Evolutionary conservation across 2,329 filamentous ascomycete species (phyloP).

Genomic region (Diaporthe longicolla): DNA sequence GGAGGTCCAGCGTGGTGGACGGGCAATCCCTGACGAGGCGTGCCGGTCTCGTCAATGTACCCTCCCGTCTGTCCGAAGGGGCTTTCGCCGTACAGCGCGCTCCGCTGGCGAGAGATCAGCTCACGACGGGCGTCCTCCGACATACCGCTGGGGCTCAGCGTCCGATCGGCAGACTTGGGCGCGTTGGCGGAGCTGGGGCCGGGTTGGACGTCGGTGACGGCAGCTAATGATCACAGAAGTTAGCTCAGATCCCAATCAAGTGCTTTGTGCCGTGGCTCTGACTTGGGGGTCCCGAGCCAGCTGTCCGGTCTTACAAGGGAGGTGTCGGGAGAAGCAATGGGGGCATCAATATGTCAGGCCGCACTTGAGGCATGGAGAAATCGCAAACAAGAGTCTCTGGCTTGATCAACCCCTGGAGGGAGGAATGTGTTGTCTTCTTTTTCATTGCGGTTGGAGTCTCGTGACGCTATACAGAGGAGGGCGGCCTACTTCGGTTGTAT

Average conservation of each 20-base stretch:
- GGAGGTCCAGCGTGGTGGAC: conserved; percentile 73
- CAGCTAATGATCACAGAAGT: conserved; percentile 60
- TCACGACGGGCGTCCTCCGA: conserved; percentile 97
- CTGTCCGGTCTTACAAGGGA: conserved; percentile 46
- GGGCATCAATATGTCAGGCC: conserved; percentile 40
- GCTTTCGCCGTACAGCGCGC: conserved; percentile 88
- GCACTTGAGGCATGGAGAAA: conserved; percentile 42
- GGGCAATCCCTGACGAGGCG: conserved; percentile 75
- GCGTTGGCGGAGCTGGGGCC: conserved; percentile 55
- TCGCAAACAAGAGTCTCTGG: conserved; percentile 37
- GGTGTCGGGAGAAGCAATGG: conserved; percentile 44
- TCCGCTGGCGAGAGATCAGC: conserved; percentile 94
- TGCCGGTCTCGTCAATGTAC: conserved; percentile 78
- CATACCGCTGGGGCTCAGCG: conserved; percentile 86
- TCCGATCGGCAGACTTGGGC: conserved; percentile 81
- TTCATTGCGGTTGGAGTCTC: conserved; percentile 58
- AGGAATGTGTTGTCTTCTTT: conserved; percentile 53
- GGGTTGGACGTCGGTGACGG: conserved; percentile 60
- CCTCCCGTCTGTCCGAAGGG: conserved; percentile 76
- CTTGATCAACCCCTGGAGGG: conserved; percentile 48
- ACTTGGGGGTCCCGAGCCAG: conserved; percentile 46
- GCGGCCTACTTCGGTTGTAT: conserved; percentile 98
- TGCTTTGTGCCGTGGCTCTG: conserved; percentile 32
- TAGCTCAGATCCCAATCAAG: conserved; percentile 46
- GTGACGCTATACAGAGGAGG: conserved; percentile 79